These are phyloP conservation scores for Hymenoscyphus fructigenus DNA, from an alignment of 2,329 filamentous ascomycete genomes.

Conservation along the genomic window DNA sequence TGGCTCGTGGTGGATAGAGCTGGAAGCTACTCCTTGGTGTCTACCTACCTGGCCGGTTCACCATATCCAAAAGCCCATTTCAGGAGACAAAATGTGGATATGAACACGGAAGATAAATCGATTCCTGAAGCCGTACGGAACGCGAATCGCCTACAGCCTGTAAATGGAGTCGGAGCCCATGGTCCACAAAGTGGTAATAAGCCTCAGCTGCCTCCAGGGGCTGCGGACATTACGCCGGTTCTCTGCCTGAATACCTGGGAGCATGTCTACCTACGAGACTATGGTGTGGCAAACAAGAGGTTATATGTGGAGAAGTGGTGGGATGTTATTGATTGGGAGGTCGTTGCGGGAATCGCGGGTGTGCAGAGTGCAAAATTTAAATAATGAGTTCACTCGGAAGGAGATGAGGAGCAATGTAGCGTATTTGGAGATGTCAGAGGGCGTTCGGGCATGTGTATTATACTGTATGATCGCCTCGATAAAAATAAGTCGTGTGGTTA, in stretches of 20 bases:
- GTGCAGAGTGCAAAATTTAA: not conserved
- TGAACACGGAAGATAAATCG: conserved; percentile 59
- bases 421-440: conserved; percentile 23
- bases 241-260: conserved; percentile 96
- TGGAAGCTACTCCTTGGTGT: conserved; percentile 63
- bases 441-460: conserved; percentile 29
- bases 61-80: conserved; percentile 85
- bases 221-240: conserved; percentile 69
- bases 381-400: not conserved
- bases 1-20: conserved; percentile 72
- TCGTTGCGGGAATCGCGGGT: conserved; percentile 50
- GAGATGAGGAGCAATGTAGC: conserved; percentile 18
- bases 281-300: conserved; percentile 70
- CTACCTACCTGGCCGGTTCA: conserved; percentile 88
- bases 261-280: conserved; percentile 87
- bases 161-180: conserved; percentile 38
- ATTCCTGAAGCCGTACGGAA: conserved; percentile 42
- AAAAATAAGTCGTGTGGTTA: conserved; percentile 11
- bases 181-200: conserved; percentile 26
- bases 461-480: conserved; percentile 27
- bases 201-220: conserved; percentile 58
- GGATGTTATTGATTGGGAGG: conserved; percentile 81
- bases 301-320: conserved; percentile 81
- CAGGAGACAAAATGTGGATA: conserved; percentile 64
- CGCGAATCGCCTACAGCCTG: conserved; percentile 33